A percentile compares a stretch with the other conserved stretches of the same genome.
phyloP scores from a whole-genome alignment of 208 protist genomes.

The Crithidia bombi region DNA sequence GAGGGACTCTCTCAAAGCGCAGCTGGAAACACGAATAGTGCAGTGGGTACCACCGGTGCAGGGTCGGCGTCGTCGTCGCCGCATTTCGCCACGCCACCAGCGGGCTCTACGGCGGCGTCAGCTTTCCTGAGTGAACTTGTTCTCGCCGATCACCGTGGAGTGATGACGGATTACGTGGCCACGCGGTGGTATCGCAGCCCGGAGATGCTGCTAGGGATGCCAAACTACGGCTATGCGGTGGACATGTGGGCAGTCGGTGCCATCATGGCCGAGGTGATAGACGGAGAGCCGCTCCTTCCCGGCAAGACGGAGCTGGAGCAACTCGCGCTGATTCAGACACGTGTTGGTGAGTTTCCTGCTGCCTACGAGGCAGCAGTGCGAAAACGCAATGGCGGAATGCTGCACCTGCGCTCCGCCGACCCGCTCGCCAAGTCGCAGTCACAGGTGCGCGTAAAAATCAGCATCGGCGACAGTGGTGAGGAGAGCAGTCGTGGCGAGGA shows the following conservation, averaged over 20 bases:
- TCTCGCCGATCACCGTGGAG: conserved; percentile 37
- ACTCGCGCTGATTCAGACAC: conserved; percentile 78
- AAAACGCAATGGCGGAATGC: conserved; percentile 45
- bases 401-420: conserved; percentile 28
- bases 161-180: conserved; percentile 92
- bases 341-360: conserved; percentile 65
- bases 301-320: conserved; percentile 90
- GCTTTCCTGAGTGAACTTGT: conserved; percentile 47
- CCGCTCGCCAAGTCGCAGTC: conserved; percentile 17
- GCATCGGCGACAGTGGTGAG: not conserved
- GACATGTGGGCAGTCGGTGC: conserved; percentile 93
- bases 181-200: conserved; percentile 94
- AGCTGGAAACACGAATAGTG: too few species aligned
- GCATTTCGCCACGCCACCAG: not conserved
- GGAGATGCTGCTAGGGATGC: conserved; percentile 90
- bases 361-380: conserved; percentile 52
- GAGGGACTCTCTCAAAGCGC: too few species aligned
- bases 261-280: conserved; percentile 90
- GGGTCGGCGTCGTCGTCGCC: not conserved
- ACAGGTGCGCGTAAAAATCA: not conserved
- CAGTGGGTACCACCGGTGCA: too few species aligned
- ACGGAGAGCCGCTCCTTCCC: conserved; percentile 84
- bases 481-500: not conserved
- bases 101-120: not conserved
- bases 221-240: conserved; percentile 74